Evolutionary conservation across 768 basidiomycete genomes (phyloP).

Genomic region (Suillus placidus): DNA sequence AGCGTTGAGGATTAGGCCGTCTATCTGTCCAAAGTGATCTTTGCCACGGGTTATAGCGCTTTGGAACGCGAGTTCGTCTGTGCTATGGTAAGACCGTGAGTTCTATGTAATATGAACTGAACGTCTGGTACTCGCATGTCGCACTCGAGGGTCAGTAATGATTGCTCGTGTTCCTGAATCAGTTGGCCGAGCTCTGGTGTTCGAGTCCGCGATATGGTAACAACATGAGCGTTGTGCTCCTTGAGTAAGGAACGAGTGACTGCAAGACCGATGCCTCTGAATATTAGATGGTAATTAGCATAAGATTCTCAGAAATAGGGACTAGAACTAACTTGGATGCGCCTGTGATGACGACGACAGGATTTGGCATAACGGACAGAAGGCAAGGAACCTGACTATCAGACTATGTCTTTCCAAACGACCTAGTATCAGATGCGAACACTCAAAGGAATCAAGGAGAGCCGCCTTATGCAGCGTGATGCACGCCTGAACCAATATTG

Average conservation of each 20-base stretch:
- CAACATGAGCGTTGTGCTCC: conserved; percentile 65
- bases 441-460: neutral
- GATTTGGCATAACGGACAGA: conserved; percentile 36
- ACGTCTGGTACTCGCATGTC: conserved; percentile 64
- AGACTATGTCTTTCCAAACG: neutral
- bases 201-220: conserved; percentile 73
- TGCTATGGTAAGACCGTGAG: conserved; percentile 40
- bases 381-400: neutral
- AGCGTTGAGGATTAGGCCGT: conserved; percentile 86
- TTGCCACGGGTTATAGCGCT: conserved; percentile 56
- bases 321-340: conserved; percentile 66
- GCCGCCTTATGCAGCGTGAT: conserved; percentile 2
- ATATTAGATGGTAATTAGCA: conserved; percentile 8
- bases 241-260: conserved; percentile 66
- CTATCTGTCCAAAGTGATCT: conserved; percentile 61
- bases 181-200: conserved; percentile 67
- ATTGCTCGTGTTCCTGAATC: conserved; percentile 34
- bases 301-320: conserved; percentile 1
- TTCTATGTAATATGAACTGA: neutral
- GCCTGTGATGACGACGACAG: conserved; percentile 80
- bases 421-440: too few relatives aligned
- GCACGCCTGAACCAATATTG: neutral
- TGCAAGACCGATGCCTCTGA: conserved; percentile 79
- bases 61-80: conserved; percentile 56
- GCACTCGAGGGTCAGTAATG: conserved; percentile 62